Evolutionary conservation across 768 basidiomycete genomes (phyloP).

Genomic region (Tylopilus felleus): DNA sequence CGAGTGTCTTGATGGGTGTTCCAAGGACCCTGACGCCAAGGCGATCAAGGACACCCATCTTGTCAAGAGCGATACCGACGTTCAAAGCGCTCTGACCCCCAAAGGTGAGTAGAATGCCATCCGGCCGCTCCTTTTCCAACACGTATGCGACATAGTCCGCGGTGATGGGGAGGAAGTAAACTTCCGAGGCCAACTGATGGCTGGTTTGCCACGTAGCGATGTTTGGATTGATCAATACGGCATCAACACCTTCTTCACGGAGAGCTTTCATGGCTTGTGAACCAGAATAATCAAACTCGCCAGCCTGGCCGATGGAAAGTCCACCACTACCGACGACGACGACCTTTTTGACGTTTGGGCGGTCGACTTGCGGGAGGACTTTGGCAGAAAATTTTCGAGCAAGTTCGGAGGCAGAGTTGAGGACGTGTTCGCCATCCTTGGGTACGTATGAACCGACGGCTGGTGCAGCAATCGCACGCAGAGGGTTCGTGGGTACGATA

Average conservation of each 20-base stretch:
- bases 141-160: slow-evolving; percentile 98
- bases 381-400: slow-evolving; percentile 92
- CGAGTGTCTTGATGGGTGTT: slow-evolving; percentile 90
- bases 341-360: slow-evolving; percentile 91
- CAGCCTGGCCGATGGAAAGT: slow-evolving; percentile 95
- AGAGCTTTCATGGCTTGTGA: slow-evolving; percentile 98
- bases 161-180: slow-evolving; percentile 97
- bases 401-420: slow-evolving; percentile 92
- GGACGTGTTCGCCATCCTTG: slow-evolving; percentile 66
- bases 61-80: slow-evolving; percentile 94
- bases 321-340: slow-evolving; percentile 96
- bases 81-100: slow-evolving; percentile 98
- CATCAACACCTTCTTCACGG: slow-evolving; percentile 89
- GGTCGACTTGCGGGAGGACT: slow-evolving; percentile 87
- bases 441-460: slow-evolving; percentile 68
- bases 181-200: slow-evolving; percentile 92
- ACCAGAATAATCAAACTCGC: slow-evolving; percentile 99
- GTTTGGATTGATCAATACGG: slow-evolving; percentile 97
- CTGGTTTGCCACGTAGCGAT: slow-evolving; percentile 99
- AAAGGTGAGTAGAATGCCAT: slow-evolving; percentile 95
- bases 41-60: slow-evolving; percentile 93
- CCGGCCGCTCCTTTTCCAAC: slow-evolving; percentile 96
- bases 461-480: slow-evolving; percentile 68
- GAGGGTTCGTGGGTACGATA: slow-evolving; percentile 47
- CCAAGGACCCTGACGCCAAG: slow-evolving; percentile 92